These are phyloP conservation scores for Leersia perrieri DNA, from an alignment of 176 grass and related monocot species.

Conservation along the genomic window DNA sequence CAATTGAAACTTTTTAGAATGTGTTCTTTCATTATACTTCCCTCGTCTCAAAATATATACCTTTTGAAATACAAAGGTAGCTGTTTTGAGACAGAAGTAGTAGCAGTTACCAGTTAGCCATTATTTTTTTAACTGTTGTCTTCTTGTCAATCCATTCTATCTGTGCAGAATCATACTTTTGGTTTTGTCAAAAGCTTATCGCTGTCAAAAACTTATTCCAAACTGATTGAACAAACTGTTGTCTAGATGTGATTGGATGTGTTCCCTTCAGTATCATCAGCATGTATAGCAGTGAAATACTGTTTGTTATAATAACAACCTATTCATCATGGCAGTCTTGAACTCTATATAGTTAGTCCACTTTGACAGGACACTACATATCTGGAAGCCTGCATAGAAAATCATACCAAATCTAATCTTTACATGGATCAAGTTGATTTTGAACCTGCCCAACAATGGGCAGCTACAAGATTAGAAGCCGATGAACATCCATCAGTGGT, in stretches of 20 bases:
- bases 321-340: slow-evolving; percentile 34
- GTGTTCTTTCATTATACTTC: background rate
- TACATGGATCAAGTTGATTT: slow-evolving; percentile 99
- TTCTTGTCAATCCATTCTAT: background rate
- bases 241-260: background rate
- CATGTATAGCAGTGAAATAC: background rate
- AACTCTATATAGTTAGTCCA: slow-evolving; percentile 34
- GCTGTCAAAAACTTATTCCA: background rate
- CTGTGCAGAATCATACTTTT: slow-evolving; percentile 15
- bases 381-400: slow-evolving; percentile 99
- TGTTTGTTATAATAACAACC: slow-evolving; percentile 3
- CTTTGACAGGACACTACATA: slow-evolving; percentile 79
- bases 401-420: slow-evolving; percentile 95
- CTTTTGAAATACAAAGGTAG: too few relatives aligned
- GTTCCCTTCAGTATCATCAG: slow-evolving; percentile 8
- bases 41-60: too few relatives aligned
- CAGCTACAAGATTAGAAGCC: slow-evolving; percentile 76
- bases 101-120: background rate
- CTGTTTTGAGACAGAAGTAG: too few relatives aligned
- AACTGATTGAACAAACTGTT: slow-evolving; percentile 18
- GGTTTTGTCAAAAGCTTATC: background rate
- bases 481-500: slow-evolving; percentile 59
- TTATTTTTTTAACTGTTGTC: background rate
- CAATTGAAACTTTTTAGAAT: slow-evolving; percentile 7
- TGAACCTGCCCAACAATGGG: slow-evolving; percentile 91